Percentiles rank a stretch among this genome's conserved stretches.
These are phyloP conservation scores for Quercus agrifolia DNA, from an alignment of 306 rosid species.

Conservation along the genomic window DNA sequence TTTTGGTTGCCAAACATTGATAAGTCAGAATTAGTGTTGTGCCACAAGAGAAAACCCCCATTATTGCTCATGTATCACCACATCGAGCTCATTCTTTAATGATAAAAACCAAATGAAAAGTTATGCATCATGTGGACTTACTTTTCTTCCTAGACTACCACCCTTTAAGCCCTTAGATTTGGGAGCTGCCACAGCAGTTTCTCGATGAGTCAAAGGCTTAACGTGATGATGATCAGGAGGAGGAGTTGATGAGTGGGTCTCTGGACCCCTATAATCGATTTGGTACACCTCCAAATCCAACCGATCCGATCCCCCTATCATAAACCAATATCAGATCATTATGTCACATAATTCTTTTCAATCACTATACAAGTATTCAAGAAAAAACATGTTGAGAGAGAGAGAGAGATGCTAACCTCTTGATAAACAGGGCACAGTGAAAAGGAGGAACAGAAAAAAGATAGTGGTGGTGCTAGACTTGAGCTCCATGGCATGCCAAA, in stretches of 20 bases:
- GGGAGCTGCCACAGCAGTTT: conserved; percentile 18
- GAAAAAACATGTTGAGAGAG: background rate
- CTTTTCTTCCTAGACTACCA: conserved; percentile 35
- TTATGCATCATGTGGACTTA: conserved; percentile 5
- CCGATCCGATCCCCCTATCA: conserved; percentile 39
- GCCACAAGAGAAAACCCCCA: too few species aligned
- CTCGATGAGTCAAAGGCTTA: conserved; percentile 25
- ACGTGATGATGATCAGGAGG: conserved; percentile 55
- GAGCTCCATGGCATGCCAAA: conserved; percentile 45
- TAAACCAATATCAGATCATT: background rate
- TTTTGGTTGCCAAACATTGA: too few species aligned
- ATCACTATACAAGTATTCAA: too few species aligned
- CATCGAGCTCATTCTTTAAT: too few species aligned
- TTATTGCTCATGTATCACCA: too few species aligned
- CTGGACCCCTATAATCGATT: conserved; percentile 95
- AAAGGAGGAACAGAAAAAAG: conserved; percentile 47
- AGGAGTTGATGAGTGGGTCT: conserved; percentile 75
- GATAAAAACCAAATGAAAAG: background rate
- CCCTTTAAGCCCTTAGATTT: conserved; percentile 25
- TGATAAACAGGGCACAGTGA: conserved; percentile 36
- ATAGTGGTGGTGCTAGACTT: conserved; percentile 34
- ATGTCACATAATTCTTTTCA: background rate
- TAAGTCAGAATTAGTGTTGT: too few species aligned
- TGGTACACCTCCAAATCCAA: conserved; percentile 57
- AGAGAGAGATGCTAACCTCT: conserved; percentile 33